phyloP scores from a whole-genome alignment of 306 rosid genomes.

The Phaseolus lunatus region DNA sequence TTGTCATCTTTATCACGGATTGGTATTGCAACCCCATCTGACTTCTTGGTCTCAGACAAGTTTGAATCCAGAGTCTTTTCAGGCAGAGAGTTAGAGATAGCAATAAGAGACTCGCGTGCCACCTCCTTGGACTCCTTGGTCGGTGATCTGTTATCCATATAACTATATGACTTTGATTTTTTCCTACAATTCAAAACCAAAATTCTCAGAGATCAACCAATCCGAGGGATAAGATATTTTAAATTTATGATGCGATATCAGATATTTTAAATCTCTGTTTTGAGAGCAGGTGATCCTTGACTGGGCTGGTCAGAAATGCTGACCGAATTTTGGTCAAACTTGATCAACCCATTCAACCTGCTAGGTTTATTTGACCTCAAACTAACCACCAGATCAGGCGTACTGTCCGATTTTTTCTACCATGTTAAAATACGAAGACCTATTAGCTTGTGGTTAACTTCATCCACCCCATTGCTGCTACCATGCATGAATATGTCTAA shows the following conservation, averaged over 20 bases:
- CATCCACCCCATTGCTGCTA: constrained; percentile 18
- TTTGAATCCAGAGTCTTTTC: constrained; percentile 45
- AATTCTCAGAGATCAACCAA: constrained; percentile 37
- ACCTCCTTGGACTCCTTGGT: constrained; percentile 47
- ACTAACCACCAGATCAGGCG: constrained; percentile 2
- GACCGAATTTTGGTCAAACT: neutral
- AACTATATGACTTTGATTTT: constrained; percentile 42
- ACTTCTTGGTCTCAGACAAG: constrained; percentile 44
- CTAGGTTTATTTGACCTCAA: neutral
- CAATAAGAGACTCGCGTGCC: constrained; percentile 60
- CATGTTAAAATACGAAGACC: neutral
- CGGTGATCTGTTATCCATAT: constrained; percentile 57
- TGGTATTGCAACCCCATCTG: constrained; percentile 42
- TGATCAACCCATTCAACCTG: constrained; percentile 23
- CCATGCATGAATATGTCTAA: constrained; percentile 22
- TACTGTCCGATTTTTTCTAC: neutral
- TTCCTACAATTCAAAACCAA: constrained; percentile 51
- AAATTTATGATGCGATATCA: neutral
- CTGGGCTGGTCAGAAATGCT: neutral
- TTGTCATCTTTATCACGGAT: constrained; percentile 46
- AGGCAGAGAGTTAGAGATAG: constrained; percentile 49
- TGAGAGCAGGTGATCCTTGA: constrained; percentile 7
- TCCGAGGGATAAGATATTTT: constrained; percentile 11
- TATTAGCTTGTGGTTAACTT: constrained; percentile 25
- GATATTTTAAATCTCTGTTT: constrained; percentile 24